These are phyloP conservation scores for Chalciporus pseudorubinellus DNA, from an alignment of 768 basidiomycete genomes.

Conservation along the genomic window DNA sequence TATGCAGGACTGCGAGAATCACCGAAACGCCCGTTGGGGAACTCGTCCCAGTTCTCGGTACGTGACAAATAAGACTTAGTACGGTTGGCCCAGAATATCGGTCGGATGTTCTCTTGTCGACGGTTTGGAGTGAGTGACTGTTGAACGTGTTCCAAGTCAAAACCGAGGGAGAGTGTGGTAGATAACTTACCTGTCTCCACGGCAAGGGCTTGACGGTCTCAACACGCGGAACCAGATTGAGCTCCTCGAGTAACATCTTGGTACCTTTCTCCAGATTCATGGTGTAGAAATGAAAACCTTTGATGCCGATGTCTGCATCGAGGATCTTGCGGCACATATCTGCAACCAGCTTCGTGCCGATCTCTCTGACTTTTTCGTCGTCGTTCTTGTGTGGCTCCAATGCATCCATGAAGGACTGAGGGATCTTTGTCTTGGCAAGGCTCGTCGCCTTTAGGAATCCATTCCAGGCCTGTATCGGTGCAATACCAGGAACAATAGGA, in stretches of 20 bases:
- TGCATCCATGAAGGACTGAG: slow-evolving; percentile 67
- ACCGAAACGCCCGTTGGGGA: slow-evolving; percentile 98
- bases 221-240: slow-evolving; percentile 81
- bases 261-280: slow-evolving; percentile 97
- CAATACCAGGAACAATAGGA: slow-evolving; percentile 91
- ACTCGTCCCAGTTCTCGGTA: slow-evolving; percentile 99
- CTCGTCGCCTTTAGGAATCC: slow-evolving; percentile 84
- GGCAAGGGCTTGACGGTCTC: slow-evolving; percentile 95
- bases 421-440: slow-evolving; percentile 77
- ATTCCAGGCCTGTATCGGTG: slow-evolving; percentile 95
- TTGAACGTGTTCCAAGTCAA: slow-evolving; percentile 4
- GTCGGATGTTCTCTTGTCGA: slow-evolving; percentile 88
- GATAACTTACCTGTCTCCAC: slow-evolving; percentile 80
- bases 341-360: slow-evolving; percentile 93
- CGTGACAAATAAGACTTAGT: slow-evolving; percentile 92
- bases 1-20: slow-evolving; percentile 97
- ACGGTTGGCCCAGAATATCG: slow-evolving; percentile 99
- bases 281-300: slow-evolving; percentile 93
- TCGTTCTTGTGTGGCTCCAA: slow-evolving; percentile 87
- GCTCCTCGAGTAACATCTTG: slow-evolving; percentile 90
- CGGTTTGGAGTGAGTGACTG: slow-evolving; percentile 91
- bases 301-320: slow-evolving; percentile 74
- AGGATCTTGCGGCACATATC: slow-evolving; percentile 92
- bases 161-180: neutral
- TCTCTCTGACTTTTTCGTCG: slow-evolving; percentile 87